These are phyloP conservation scores for Pleurotus citrinopileatus DNA, from an alignment of 768 basidiomycete species.

Conservation along the genomic window DNA sequence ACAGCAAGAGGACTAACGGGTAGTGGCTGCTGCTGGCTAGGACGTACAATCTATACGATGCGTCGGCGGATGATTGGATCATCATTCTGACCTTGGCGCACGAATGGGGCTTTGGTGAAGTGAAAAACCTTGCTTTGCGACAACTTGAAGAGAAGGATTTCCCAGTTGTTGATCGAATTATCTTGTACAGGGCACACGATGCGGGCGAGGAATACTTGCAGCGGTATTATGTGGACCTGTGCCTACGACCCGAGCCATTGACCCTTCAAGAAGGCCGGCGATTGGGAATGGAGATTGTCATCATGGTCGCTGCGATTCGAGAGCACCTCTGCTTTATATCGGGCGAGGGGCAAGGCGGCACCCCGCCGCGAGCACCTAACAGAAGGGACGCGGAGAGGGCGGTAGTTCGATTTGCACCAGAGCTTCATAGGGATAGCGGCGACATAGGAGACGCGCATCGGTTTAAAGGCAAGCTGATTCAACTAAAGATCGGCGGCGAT, in stretches of 20 bases:
- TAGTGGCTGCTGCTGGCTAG: constrained; percentile 30
- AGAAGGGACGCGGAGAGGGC: constrained; percentile 13
- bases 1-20: background rate
- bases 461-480: too few relatives aligned
- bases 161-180: constrained; percentile 49
- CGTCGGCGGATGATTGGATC: constrained; percentile 49
- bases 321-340: constrained; percentile 39
- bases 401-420: constrained; percentile 14
- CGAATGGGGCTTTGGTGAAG: constrained; percentile 52
- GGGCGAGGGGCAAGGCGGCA: constrained; percentile 3
- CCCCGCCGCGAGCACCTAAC: constrained; percentile 19
- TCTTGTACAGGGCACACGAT: constrained; percentile 34
- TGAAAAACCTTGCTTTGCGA: constrained; percentile 48
- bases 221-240: constrained; percentile 54
- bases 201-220: constrained; percentile 47
- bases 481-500: too few relatives aligned
- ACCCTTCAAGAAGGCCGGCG: constrained; percentile 51
- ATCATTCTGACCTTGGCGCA: constrained; percentile 51
- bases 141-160: constrained; percentile 44
- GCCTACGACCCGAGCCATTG: constrained; percentile 47
- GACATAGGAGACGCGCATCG: too few relatives aligned
- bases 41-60: constrained; percentile 52
- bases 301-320: constrained; percentile 47
- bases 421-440: too few relatives aligned
- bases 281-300: constrained; percentile 50